phyloP scores from a whole-genome alignment of 225 moss, liverwort and hornwort species.

The Marchantia polymorpha region DNA sequence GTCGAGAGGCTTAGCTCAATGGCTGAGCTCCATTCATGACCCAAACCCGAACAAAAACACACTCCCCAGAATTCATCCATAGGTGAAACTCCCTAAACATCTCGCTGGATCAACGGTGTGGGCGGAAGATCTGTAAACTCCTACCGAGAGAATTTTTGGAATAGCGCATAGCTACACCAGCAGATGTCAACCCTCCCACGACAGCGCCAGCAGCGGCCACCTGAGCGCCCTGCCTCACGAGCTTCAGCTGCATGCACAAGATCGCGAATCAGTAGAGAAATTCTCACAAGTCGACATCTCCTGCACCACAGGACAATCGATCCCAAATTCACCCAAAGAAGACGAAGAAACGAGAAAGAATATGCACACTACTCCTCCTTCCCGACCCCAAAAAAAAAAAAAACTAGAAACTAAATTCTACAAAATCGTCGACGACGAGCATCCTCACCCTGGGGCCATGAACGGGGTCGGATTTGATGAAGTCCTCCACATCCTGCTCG shows the following conservation, averaged over 20 bases:
- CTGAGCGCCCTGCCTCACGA: slow-evolving; percentile 85
- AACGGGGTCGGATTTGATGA: slow-evolving; percentile 70
- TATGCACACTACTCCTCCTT: not conserved
- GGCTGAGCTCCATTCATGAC: not conserved
- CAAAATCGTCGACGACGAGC: not conserved
- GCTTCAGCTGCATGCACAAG: slow-evolving; percentile 28
- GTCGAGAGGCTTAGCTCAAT: not conserved
- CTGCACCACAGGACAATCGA: not conserved
- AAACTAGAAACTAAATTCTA: not conserved
- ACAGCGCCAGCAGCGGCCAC: slow-evolving; percentile 67
- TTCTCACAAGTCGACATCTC: not conserved
- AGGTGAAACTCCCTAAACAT: not conserved
- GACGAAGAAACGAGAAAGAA: not conserved
- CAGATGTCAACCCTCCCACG: slow-evolving; percentile 71
- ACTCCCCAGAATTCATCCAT: not conserved
- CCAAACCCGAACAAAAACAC: not conserved
- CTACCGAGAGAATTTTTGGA: slow-evolving; percentile 64
- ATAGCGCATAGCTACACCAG: slow-evolving; percentile 57
- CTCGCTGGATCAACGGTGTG: not conserved
- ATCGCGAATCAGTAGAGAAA: not conserved
- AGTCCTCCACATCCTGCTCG: slow-evolving; percentile 71
- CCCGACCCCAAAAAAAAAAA: no score
- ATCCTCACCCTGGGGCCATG: slow-evolving; percentile 62
- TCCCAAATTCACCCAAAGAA: not conserved
- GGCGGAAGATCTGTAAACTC: slow-evolving; percentile 4